Evolutionary conservation across 768 basidiomycete genomes (phyloP).

Genomic region (Mycena kentingensis): DNA sequence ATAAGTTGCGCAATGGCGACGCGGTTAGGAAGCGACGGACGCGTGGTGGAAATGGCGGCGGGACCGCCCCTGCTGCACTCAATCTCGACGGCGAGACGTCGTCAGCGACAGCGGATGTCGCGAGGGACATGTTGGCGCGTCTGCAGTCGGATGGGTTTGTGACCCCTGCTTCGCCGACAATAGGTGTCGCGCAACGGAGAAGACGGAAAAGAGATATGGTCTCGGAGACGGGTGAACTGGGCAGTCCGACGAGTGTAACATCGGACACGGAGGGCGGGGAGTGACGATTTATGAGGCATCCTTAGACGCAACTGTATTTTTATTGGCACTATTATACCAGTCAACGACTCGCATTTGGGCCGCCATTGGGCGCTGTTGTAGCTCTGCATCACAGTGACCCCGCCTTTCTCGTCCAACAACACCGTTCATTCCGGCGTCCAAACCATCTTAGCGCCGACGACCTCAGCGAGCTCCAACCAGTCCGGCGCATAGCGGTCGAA

Average conservation of each 20-base stretch:
- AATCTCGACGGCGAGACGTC: slow-evolving; percentile 36
- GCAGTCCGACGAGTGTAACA: slow-evolving; percentile 7
- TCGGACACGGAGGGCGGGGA: background rate
- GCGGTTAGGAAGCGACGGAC: slow-evolving; percentile 59
- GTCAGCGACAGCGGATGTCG: slow-evolving; percentile 51
- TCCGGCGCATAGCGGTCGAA: too few species aligned
- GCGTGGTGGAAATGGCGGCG: slow-evolving; percentile 41
- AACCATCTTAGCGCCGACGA: background rate
- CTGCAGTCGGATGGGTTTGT: slow-evolving; percentile 73
- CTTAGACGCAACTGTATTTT: slow-evolving; percentile 4
- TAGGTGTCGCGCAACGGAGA: slow-evolving; percentile 39
- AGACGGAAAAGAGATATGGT: slow-evolving; percentile 35
- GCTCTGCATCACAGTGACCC: too few species aligned
- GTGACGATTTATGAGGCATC: background rate
- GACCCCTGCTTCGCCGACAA: slow-evolving; percentile 51
- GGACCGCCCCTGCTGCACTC: slow-evolving; percentile 36
- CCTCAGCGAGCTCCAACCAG: background rate
- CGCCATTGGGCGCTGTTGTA: too few species aligned
- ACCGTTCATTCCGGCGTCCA: too few species aligned
- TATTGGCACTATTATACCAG: too few species aligned
- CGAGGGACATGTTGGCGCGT: slow-evolving; percentile 74
- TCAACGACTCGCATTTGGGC: too few species aligned
- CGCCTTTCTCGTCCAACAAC: too few species aligned
- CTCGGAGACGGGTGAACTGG: slow-evolving; percentile 14
- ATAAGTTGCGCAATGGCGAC: slow-evolving; percentile 72